phyloP scores from a whole-genome alignment of 1,284 basidiomycete species.

The Melampsora medusae region DNA sequence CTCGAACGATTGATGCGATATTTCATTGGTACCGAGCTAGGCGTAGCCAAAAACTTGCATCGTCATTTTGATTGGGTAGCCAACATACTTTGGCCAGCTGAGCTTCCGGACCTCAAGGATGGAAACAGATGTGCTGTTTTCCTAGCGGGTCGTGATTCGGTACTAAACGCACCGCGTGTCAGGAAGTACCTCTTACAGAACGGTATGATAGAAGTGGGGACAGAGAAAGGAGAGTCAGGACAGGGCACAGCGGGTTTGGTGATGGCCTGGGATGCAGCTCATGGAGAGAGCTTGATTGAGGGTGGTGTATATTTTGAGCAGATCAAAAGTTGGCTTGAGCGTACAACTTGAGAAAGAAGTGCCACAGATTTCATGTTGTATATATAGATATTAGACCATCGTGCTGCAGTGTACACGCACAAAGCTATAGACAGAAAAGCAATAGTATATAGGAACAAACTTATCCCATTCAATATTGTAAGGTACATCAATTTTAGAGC shows the following conservation, averaged over 20 bases:
- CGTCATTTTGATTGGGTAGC: conserved; percentile 39
- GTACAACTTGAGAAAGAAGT: too few species aligned
- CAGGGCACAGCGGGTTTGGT: neutral
- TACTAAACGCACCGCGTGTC: conserved; percentile 48
- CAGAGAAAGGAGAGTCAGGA: neutral
- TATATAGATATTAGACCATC: too few species aligned
- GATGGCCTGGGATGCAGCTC: conserved; percentile 31
- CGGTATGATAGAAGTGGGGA: conserved; percentile 45
- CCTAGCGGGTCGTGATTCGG: conserved; percentile 50
- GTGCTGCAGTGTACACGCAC: too few species aligned
- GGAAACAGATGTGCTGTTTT: conserved; percentile 47
- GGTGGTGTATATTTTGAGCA: conserved; percentile 19
- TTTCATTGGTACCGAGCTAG: conserved; percentile 34
- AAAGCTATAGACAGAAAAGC: too few species aligned
- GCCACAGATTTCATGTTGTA: too few species aligned
- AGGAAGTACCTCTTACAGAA: conserved; percentile 48
- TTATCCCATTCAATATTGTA: too few species aligned
- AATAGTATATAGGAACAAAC: too few species aligned
- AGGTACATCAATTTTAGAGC: too few species aligned
- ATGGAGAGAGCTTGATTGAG: conserved; percentile 35
- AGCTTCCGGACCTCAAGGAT: conserved; percentile 48
- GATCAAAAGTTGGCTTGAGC: conserved; percentile 32
- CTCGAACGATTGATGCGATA: conserved; percentile 38
- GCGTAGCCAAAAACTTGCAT: conserved; percentile 30
- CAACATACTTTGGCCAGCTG: conserved; percentile 51